phyloP scores from a whole-genome alignment of 768 basidiomycete species.

The Tulasnella sp. region DNA sequence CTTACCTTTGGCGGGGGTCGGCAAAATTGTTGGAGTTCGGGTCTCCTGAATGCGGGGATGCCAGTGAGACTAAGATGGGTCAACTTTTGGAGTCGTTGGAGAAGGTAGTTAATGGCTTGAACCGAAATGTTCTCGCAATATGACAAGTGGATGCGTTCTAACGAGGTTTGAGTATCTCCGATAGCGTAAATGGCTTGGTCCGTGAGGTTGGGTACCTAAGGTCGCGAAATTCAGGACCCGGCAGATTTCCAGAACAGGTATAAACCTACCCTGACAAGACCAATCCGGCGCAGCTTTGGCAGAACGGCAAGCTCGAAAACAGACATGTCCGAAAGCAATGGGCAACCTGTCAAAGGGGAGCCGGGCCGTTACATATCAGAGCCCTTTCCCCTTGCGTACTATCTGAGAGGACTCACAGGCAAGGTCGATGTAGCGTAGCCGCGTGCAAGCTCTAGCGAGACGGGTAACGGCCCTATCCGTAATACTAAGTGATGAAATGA shows the following conservation, averaged over 20 bases:
- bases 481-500: constrained; percentile 55
- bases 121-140: constrained; percentile 97
- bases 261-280: constrained; percentile 72
- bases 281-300: constrained; percentile 90
- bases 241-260: constrained; percentile 33
- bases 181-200: constrained; percentile 92
- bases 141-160: constrained; percentile 95
- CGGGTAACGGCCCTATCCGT: constrained; percentile 86
- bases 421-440: constrained; percentile 93
- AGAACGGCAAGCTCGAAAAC: constrained; percentile 88
- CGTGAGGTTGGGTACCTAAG: constrained; percentile 72
- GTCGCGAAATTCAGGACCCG: not conserved
- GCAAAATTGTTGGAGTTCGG: constrained; percentile 87
- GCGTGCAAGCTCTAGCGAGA: constrained; percentile 83
- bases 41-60: constrained; percentile 85
- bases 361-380: not conserved
- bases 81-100: constrained; percentile 85
- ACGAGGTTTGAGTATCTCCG: constrained; percentile 77
- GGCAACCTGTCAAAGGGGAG: constrained; percentile 63
- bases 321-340: constrained; percentile 86
- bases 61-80: constrained; percentile 98
- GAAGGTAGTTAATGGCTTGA: constrained; percentile 85
- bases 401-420: constrained; percentile 48
- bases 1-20: constrained; percentile 81
- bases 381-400: not conserved